phyloP scores from a whole-genome alignment of 371 early-diverging fungal genomes.

The Saksenaea vasiformis region DNA sequence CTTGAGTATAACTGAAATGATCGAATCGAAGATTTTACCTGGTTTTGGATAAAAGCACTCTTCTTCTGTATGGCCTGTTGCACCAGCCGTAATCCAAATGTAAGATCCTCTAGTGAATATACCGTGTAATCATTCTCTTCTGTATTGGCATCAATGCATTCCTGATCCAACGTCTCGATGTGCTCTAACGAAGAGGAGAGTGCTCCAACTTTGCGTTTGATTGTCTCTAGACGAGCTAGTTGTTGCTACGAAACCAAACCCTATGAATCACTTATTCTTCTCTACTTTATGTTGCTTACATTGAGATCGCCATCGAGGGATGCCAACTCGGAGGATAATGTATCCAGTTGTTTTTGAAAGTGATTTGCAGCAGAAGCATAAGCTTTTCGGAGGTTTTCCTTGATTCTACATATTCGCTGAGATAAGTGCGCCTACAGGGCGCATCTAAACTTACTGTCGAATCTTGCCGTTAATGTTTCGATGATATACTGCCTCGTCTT shows the following conservation, averaged over 20 bases:
- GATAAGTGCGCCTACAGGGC: neutral
- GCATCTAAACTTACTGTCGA: conserved; percentile 61
- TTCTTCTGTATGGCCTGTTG: conserved; percentile 84
- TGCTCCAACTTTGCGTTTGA: conserved; percentile 38
- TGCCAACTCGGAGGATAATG: conserved; percentile 66
- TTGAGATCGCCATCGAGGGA: conserved; percentile 72
- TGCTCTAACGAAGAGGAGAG: conserved; percentile 57
- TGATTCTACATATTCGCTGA: conserved; percentile 55
- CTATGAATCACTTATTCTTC: too few relatives aligned
- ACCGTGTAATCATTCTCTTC: conserved; percentile 95
- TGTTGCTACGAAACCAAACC: conserved; percentile 57
- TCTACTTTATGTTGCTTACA: conserved; percentile 20
- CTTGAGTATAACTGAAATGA: neutral
- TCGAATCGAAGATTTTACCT: conserved; percentile 45
- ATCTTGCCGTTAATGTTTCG: conserved; percentile 79
- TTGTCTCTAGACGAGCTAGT: conserved; percentile 58
- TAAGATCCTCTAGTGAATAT: conserved; percentile 85
- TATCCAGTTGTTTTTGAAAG: conserved; percentile 67
- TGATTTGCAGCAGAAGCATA: conserved; percentile 82
- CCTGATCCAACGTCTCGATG: conserved; percentile 66
- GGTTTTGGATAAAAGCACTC: conserved; percentile 89
- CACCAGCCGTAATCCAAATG: conserved; percentile 81
- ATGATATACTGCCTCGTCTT: conserved; percentile 78
- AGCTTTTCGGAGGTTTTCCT: conserved; percentile 70
- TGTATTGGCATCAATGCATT: conserved; percentile 82